Percentiles rank a stretch among this genome's conserved stretches.
Evolutionary conservation across 768 basidiomycete species (phyloP).

Genomic region (Lactarius quietus): DNA sequence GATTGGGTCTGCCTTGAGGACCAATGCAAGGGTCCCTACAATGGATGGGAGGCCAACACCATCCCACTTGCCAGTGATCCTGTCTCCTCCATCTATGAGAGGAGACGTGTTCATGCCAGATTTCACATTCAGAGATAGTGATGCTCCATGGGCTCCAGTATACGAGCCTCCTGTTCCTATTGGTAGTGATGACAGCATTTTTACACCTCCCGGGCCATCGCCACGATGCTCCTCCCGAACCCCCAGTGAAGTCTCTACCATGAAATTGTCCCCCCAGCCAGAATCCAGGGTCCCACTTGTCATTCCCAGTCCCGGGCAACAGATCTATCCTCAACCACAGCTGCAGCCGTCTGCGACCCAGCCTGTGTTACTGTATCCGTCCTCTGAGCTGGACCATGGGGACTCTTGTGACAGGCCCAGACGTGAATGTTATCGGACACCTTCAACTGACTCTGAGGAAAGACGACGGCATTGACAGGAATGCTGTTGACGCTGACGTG

Average conservation of each 20-base stretch:
- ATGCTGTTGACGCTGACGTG: neutral
- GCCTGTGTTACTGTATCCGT: too few relatives aligned
- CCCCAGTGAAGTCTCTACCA: neutral
- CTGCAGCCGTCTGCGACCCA: too few relatives aligned
- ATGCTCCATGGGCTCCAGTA: neutral
- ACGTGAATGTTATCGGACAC: neutral
- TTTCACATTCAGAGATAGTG: neutral
- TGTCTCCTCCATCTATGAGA: slow-evolving; percentile 8
- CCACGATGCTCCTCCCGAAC: neutral
- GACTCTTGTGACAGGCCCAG: too few relatives aligned
- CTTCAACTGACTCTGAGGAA: slow-evolving; percentile 2
- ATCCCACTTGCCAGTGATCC: slow-evolving; percentile 15
- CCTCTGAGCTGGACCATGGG: too few relatives aligned
- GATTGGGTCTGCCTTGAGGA: slow-evolving; percentile 31
- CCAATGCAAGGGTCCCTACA: too few relatives aligned
- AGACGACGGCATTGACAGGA: neutral
- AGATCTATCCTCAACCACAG: too few relatives aligned
- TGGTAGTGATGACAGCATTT: neutral
- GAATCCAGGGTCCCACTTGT: slow-evolving; percentile 4
- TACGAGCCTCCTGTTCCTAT: slow-evolving; percentile 22
- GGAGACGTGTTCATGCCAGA: neutral
- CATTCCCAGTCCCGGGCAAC: too few relatives aligned
- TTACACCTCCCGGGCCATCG: slow-evolving; percentile 16
- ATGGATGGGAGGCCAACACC: slow-evolving; percentile 9
- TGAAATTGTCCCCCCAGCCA: neutral